Evolutionary conservation across 2,329 filamentous ascomycete genomes (phyloP), one percentile per base, ranked within the genome.

Genomic region (Neopestalotiopsis sp.): DNA sequence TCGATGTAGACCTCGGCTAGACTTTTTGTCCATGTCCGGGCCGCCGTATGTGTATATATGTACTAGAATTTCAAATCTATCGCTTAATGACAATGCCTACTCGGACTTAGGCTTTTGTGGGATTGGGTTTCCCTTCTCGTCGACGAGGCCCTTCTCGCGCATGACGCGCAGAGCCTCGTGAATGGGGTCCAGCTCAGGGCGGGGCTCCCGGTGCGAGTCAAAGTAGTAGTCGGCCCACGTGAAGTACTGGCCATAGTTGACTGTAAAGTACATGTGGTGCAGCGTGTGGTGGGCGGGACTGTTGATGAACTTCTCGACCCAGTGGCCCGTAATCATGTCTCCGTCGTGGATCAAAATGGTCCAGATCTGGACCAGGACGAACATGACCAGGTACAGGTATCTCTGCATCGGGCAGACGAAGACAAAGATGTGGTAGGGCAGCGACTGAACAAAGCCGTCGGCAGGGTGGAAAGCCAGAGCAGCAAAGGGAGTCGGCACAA

Each of bases 231-330:
- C 82, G 72, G 81, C 81, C 82, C 81, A 84, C 70, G 83, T 84
- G 71, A 84, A 84, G 75, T 84, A 85, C 75, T 85, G 83, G 69
- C 83, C 83, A 74, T 85, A 85, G 76, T 85, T 85, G 80, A 81
- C 80, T 70, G 80, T 85, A 74, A 85, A 85, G 77, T 84, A 85
- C 75, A 85, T 82, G 77, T 85, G 83, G 74, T 85, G 83, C 40
- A 85, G 77, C 4, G 82, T 84, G 78, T 85, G 83, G 74, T 84
- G 82, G 12, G 83, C 83, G 6, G 83, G 81, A 71, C 81, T 82
- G 79, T 85, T 85, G 78, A 85, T 81, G 72, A 79, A 84, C 70
- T 81, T 82, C 69, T 84, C 82, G 20, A 81, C 77, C 81, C 81
- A 84, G 72, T 85, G 82, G 65, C 81, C 82, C 14, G 82, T 78